phyloP scores from a whole-genome alignment of 768 basidiomycete genomes.

The Phanerochaete sordida region DNA sequence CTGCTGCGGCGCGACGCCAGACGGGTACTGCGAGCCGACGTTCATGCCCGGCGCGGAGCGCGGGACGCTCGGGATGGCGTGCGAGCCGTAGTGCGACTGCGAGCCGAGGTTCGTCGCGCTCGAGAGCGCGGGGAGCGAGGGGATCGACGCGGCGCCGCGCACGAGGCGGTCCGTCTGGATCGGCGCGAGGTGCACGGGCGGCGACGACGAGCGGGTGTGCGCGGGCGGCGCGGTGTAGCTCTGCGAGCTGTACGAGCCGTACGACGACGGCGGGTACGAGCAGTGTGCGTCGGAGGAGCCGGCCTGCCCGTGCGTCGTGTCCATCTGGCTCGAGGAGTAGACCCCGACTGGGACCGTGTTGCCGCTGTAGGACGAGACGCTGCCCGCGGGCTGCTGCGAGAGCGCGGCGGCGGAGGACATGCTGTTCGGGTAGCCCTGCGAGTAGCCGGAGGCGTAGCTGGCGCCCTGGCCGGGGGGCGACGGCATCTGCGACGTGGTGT shows the following conservation, averaged over 20 bases:
- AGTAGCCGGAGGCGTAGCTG: neutral
- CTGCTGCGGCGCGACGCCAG: neutral
- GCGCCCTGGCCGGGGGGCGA: neutral
- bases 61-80: neutral
- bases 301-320: neutral
- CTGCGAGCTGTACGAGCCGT: neutral
- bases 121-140: neutral
- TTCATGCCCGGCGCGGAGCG: neutral
- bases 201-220: neutral
- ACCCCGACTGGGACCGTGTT: neutral
- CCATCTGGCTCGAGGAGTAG: neutral
- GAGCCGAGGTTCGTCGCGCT: neutral
- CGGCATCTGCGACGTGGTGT: neutral
- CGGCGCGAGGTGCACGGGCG: slow-evolving; percentile 17
- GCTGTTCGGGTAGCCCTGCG: neutral
- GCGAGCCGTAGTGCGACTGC: neutral
- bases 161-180: slow-evolving; percentile 15
- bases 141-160: neutral
- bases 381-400: neutral
- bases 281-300: neutral
- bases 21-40: too few species aligned
- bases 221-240: neutral
- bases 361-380: neutral
- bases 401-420: neutral
- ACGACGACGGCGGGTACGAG: neutral